Evolutionary conservation across 257 asterid genomes (phyloP), one percentile per base, ranked within the genome.

Genomic region (Petunia axillaris): DNA sequence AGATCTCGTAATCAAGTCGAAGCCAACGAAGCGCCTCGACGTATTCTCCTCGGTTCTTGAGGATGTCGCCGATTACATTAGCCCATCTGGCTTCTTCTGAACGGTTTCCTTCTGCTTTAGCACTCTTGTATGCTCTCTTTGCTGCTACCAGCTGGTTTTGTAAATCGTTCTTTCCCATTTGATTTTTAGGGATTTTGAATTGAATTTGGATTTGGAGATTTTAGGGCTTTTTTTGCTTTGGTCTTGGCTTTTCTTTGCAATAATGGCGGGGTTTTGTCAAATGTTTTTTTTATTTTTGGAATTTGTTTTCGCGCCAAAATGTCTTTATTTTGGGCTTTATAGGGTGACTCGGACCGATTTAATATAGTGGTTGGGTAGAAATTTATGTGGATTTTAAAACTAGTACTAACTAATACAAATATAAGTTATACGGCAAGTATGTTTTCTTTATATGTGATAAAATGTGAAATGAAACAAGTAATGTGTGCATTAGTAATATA

Each of bases 51-150:
- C 93, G 92, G 83, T 92, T 87, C 90, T 92, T 95, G 50, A 87
- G 92, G 57, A 92, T 82, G 85, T 95, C 87, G 13, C 96, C 99
- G 74, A 92, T 86, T 75, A 89, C 79, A 84, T 95, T 95, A 40
- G 99, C 97, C 98, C 98, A 95, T 74, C 97, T 93, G 67, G 98
- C 99, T 88, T 92, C 97, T 89, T 95, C 99, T 86, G 85, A 88
- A 52, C 90, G 90, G 60, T 89, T 91, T 64, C 97, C 96, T 78
- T 84, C 95, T 50, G 39, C 90, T 81, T 11, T 81, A 54, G 99
- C 95, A 55, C 81, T 85, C 59, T 85, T 85, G 85, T 87, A 88
- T 1, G 94, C 86, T 74, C 85, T 82, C 91, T 87, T 95, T 64
- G 98, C 97, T 3, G 79, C 85, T 5, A 11, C 76, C 71, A 95